These are phyloP conservation scores for Cyclotella atomus DNA, from an alignment of 108 stramenopile genomes.

Conservation along the genomic window DNA sequence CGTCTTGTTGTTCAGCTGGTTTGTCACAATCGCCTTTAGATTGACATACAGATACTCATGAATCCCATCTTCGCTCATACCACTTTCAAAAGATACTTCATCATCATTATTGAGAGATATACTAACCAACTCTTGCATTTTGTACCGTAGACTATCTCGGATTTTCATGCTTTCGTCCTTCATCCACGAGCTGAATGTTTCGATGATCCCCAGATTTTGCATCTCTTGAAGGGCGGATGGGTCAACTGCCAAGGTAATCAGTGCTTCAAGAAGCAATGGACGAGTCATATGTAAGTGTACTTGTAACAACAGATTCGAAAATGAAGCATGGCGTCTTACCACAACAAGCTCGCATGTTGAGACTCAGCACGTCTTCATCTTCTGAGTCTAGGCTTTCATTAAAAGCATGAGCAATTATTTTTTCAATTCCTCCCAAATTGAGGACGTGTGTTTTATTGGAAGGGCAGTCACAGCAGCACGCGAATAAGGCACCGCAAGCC, in stretches of 20 bases:
- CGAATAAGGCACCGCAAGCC: constrained; percentile 31
- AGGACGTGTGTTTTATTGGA: constrained; percentile 17
- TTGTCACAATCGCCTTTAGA: constrained; percentile 5
- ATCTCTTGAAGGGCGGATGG: constrained; percentile 12
- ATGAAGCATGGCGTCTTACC: neutral
- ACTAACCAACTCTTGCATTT: constrained; percentile 19
- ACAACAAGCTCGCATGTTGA: constrained; percentile 28
- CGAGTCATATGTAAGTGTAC: neutral
- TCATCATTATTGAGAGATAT: constrained; percentile 1
- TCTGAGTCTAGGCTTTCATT: neutral
- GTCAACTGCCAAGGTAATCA: constrained; percentile 22
- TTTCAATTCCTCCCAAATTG: constrained; percentile 11
- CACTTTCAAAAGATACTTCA: constrained; percentile 2
- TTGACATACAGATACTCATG: constrained; percentile 12
- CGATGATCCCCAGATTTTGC: constrained; percentile 17
- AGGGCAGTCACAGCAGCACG: constrained; percentile 2
- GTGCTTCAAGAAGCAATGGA: neutral
- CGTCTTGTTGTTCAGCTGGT: constrained; percentile 1
- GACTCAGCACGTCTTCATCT: constrained; percentile 1
- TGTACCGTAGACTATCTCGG: constrained; percentile 2
- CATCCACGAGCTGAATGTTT: neutral
- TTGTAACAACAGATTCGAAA: neutral
- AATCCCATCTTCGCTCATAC: constrained; percentile 15
- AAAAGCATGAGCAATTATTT: constrained; percentile 3
- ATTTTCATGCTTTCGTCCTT: constrained; percentile 16